Base-by-base conservation (phyloP, 2,329 filamentous ascomycete species). In the Phialemoniopsis sp. region DNA sequence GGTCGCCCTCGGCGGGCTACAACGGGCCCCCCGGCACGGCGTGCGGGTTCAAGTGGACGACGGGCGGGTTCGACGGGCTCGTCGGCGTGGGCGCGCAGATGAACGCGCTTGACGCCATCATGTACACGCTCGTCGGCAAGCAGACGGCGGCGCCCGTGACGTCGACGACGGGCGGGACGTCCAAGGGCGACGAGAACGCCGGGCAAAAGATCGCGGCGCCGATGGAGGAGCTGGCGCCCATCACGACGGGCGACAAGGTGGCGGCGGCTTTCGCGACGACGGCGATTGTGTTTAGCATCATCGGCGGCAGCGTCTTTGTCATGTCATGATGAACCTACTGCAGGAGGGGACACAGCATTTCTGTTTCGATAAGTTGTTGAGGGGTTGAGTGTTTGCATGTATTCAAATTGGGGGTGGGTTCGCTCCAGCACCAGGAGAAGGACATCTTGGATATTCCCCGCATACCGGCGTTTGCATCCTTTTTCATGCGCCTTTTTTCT, bases 21-120 rank as follows among this genome's bases (percentile, higher is more conserved):
- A 26, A 26, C 6, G 83, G 82, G 5, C 61, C 64, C 10, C 53
- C 73, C 4, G 72, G 78, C 29, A 79, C 78, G 17, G 76, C 77
- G 8, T 89, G 85, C 55, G 83, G 84, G n/a, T 78, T 83, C 51
- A 66, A 67, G 38, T 88, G 84, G 84, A 73, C 73, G 21, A 50
- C 60, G 15, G 60, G 58, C 5, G 55, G 49, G 3, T 87, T 76
- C 50, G 84, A 87, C 53, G 77, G 76, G 5, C 55, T 63, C 15
- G 66, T 65, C 12, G 83, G 83, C 39, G 80, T 87, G 8, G 83
- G 84, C 32, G 70, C 84, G 57, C 79, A 87, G 67, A 84, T 87
- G 73, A 81, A 76, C 49, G 81, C 79, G 0, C 64, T 86, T 18
- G 72, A 76, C 18, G 73, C 82, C 12, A 63, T 87, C 47, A 78